Conservation (phyloP, 306 rosid species). For the Cicer bijugum region DNA sequence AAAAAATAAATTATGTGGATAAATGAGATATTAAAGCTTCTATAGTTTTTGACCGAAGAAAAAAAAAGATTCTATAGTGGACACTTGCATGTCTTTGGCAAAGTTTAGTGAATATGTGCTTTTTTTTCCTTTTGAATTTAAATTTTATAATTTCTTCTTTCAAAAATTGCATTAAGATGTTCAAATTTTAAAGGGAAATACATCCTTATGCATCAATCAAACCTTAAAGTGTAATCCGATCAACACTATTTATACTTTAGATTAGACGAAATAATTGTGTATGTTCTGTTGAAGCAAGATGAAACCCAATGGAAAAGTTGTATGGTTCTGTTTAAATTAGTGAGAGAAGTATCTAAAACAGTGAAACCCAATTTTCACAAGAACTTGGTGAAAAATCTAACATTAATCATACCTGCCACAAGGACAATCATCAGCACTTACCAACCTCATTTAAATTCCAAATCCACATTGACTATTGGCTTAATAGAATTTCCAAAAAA, state of each 20-base stretch:
- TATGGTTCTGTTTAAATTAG: neutral
- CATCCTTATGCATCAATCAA: neutral
- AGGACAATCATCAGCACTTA: neutral
- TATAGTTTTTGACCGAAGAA: neutral
- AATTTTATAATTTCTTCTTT: neutral
- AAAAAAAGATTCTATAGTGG: too few relatives aligned
- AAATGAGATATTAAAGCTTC: neutral
- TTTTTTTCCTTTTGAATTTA: neutral
- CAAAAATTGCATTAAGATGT: neutral
- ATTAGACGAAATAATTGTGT: neutral
- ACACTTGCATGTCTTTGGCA: neutral
- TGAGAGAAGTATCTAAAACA: neutral
- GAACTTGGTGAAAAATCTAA: conserved; percentile 27
- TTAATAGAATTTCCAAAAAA: conserved; percentile 21
- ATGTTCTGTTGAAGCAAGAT: neutral
- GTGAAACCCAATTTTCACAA: neutral
- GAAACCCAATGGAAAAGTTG: too few relatives aligned
- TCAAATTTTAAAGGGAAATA: neutral
- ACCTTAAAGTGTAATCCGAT: neutral
- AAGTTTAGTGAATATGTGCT: neutral
- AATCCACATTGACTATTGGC: neutral
- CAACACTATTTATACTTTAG: neutral
- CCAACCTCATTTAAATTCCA: conserved; percentile 13
- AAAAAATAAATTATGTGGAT: neutral
- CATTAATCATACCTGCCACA: conserved; percentile 30